Evolutionary conservation across 805 yeast genomes (phyloP).

Genomic region (Wickerhamomyces bisporus): DNA sequence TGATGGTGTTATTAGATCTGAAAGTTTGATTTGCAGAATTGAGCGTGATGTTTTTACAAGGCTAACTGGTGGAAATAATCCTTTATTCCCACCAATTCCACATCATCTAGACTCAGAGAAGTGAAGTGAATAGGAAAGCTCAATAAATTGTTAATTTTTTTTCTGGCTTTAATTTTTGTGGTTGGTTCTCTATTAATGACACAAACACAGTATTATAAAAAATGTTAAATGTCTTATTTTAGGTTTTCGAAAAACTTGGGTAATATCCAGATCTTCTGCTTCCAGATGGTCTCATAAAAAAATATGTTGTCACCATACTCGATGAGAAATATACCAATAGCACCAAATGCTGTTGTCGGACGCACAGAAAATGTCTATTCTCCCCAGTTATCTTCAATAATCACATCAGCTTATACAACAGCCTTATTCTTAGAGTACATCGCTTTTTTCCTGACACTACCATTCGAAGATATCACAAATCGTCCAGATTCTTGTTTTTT

Average conservation of each 20-base stretch:
- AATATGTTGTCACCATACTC: too few relatives aligned
- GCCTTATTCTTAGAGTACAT: slow-evolving; percentile 12
- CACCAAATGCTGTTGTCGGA: slow-evolving; percentile 5
- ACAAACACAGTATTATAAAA: too few relatives aligned
- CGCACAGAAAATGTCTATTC: slow-evolving; percentile 1
- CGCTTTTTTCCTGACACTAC: slow-evolving; percentile 7
- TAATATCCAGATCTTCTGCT: too few relatives aligned
- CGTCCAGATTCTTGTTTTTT: slow-evolving; percentile 15
- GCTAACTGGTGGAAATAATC: slow-evolving; percentile 5
- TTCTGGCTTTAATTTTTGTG: background rate
- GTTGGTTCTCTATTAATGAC: too few relatives aligned
- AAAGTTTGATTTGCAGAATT: slow-evolving; percentile 43
- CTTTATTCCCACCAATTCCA: slow-evolving; percentile 4
- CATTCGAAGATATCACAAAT: slow-evolving; percentile 15
- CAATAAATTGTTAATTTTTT: too few relatives aligned
- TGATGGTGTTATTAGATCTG: slow-evolving; percentile 63
- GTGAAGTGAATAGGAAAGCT: background rate
- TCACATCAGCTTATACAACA: background rate
- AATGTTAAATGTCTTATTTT: too few relatives aligned
- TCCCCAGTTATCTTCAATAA: background rate
- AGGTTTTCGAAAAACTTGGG: too few relatives aligned
- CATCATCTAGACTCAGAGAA: background rate
- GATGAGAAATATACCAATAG: slow-evolving; percentile 1
- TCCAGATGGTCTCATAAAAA: too few relatives aligned
- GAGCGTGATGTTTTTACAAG: slow-evolving; percentile 37